These are phyloP conservation scores for Penicillium thymicola DNA, from an alignment of 2,329 filamentous ascomycete genomes.

Conservation along the genomic window DNA sequence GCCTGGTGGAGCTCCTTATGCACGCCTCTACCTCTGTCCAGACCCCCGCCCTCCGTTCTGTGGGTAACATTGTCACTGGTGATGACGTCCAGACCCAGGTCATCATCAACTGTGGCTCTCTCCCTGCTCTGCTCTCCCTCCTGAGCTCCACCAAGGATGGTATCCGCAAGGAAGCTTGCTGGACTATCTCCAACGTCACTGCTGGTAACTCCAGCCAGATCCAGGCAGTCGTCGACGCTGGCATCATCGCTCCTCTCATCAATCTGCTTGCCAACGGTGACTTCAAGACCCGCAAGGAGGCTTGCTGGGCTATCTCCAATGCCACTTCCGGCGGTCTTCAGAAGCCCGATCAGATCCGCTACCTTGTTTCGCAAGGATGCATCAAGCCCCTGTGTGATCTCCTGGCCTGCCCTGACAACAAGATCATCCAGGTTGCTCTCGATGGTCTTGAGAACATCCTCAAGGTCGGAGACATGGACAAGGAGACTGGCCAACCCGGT, in stretches of 20 bases:
- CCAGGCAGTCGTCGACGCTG: conserved; percentile 91
- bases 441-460: conserved; percentile 98
- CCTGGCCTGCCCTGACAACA: conserved; percentile 94
- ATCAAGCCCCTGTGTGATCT: conserved; percentile 97
- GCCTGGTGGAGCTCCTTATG: conserved; percentile 95
- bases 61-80: conserved; percentile 97
- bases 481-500: conserved; percentile 65
- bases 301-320: conserved; percentile 99
- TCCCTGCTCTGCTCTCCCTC: conserved; percentile 87
- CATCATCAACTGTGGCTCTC: conserved; percentile 96
- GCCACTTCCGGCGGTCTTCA: conserved; percentile 95
- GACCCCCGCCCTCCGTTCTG: conserved; percentile 92
- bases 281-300: conserved; percentile 98
- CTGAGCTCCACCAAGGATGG: conserved; percentile 97
- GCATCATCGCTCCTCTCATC: conserved; percentile 94
- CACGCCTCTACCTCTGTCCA: conserved; percentile 97
- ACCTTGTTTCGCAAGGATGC: conserved; percentile 87
- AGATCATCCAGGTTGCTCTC: conserved; percentile 98
- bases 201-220: conserved; percentile 98
- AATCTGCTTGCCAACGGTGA: conserved; percentile 95
- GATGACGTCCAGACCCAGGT: conserved; percentile 99
- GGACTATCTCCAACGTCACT: conserved; percentile 99
- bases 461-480: conserved; percentile 98
- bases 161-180: conserved; percentile 98
- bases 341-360: conserved; percentile 98